Evolutionary conservation across 2,329 filamentous ascomycete genomes (phyloP), one percentile per base, ranked within the genome.

Genomic region (Phaeosphaeria sp.): DNA sequence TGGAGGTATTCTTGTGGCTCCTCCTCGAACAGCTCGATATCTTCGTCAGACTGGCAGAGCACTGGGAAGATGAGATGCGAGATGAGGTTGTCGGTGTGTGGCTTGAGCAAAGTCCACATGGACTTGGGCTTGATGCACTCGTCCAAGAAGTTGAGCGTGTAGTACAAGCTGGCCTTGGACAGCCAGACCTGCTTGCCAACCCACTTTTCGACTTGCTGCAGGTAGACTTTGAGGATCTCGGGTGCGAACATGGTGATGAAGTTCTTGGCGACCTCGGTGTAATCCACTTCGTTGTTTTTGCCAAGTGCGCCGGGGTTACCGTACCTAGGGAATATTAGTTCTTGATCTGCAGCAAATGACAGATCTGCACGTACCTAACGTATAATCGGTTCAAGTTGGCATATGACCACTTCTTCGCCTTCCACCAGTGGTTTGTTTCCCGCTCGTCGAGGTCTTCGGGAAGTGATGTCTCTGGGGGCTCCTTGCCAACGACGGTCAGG

Each of bases 351-450:
- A 11, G 36, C 2, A 17, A 39, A 20, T 25, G 56, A 49, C 2
- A 24, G 17, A 22, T 13, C 30, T 13, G 8, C 36, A 77, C 84
- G 60, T 81, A 94, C 91, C 92, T 87, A 67, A 98, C 93, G 74
- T 95, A 99, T 18, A 99, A 86, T 61, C 95, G 87, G 81, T 99
- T 99, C 68, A 99, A 81, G 78, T 98, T 98, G 73, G 95, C 96
- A 79, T 97, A 99, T 15, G 94, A 91, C 95, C 95, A 98, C 80
- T 99, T 99, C 88, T 98, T 98, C 63, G 93, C 91, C 83, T 98
- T 99, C 94, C 94, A 99, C 94, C 95, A 99, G 78, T 97, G 93
- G 75, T 97, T 93, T 71, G 90, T 87, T 79, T 98, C 95, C 56
- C 95, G 88, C 74, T 98, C 94, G 57, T 92, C 88, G 51, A 90